phyloP scores from a whole-genome alignment of 163 green algal species.

The Trebouxia gelatinosa region DNA sequence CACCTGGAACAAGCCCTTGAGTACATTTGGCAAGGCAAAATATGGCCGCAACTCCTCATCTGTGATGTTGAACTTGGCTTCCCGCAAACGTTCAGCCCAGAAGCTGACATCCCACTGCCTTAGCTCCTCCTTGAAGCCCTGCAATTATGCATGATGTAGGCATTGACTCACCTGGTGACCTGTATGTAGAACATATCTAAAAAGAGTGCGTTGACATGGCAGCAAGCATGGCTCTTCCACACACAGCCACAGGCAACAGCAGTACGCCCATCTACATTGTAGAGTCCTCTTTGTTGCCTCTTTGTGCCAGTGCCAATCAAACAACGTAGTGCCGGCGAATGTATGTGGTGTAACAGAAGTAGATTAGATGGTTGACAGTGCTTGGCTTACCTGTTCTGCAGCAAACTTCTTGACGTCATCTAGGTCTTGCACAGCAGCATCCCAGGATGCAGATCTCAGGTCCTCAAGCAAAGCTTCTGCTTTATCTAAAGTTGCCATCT shows the following conservation, averaged over 20 bases:
- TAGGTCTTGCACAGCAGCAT: conserved; percentile 73
- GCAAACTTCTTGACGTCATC: conserved; percentile 84
- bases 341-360: too few relatives aligned
- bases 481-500: conserved; percentile 81
- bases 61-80: conserved; percentile 85
- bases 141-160: not conserved
- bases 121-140: conserved; percentile 62
- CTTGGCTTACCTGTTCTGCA: conserved; percentile 41
- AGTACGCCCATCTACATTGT: too few relatives aligned
- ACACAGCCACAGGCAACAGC: too few relatives aligned
- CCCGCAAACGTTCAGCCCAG: conserved; percentile 73
- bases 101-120: conserved; percentile 89
- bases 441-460: conserved; percentile 70
- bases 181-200: too few relatives aligned
- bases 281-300: too few relatives aligned
- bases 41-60: conserved; percentile 95
- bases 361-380: too few relatives aligned
- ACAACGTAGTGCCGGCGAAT: too few relatives aligned
- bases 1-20: conserved; percentile 88
- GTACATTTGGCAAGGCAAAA: conserved; percentile 91
- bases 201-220: too few relatives aligned
- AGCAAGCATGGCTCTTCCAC: too few relatives aligned
- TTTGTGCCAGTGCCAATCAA: too few relatives aligned
- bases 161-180: too few relatives aligned
- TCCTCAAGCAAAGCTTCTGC: conserved; percentile 91